These are phyloP conservation scores for Epithemia pelagica DNA, from an alignment of 108 stramenopile species.

Conservation along the genomic window DNA sequence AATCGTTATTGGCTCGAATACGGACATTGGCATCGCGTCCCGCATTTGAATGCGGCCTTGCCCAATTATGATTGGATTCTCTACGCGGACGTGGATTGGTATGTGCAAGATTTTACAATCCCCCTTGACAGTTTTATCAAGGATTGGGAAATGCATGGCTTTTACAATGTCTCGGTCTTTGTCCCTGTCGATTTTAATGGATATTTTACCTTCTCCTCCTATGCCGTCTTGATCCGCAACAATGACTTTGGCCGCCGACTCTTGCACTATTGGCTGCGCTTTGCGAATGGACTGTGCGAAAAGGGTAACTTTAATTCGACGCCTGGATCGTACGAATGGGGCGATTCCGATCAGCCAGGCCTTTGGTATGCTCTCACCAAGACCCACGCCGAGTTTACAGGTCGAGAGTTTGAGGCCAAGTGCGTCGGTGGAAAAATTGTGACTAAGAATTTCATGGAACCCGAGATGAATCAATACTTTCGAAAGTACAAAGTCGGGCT, in stretches of 20 bases:
- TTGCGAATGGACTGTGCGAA: not conserved
- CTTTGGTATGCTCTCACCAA: constrained; percentile 12
- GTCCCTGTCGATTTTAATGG: not conserved
- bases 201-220: constrained; percentile 3
- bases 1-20: not conserved
- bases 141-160: not conserved
- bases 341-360: constrained; percentile 4
- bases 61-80: constrained; percentile 7
- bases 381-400: constrained; percentile 4
- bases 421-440: too few relatives aligned
- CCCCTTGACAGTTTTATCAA: constrained; percentile 1
- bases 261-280: constrained; percentile 2
- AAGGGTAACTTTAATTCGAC: not conserved
- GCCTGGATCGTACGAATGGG: constrained; percentile 1
- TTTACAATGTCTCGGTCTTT: not conserved
- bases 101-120: not conserved
- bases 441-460: too few relatives aligned
- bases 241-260: not conserved
- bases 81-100: constrained; percentile 4
- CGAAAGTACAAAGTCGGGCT: not conserved
- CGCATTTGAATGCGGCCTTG: not conserved
- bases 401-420: too few relatives aligned
- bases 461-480: not conserved
- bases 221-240: constrained; percentile 4
- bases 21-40: constrained; percentile 4